Conservation (phyloP, 306 rosid species). For the Malus orientalis region DNA sequence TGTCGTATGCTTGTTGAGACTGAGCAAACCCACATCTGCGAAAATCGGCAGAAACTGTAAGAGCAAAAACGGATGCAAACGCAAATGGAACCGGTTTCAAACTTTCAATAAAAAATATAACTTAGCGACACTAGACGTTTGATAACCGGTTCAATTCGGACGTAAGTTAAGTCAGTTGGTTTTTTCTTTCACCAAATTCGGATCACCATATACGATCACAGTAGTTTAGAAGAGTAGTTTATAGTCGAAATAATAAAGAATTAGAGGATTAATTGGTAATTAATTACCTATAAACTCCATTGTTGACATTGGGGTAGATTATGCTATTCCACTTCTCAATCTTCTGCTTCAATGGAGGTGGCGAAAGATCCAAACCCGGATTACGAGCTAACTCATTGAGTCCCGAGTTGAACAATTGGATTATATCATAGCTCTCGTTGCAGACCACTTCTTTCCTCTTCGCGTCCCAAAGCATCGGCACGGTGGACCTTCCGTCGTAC, state of each 20-base stretch:
- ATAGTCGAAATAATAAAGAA: not conserved
- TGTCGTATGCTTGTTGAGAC: conserved; percentile 75
- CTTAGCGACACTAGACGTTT: not conserved
- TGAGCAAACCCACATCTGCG: conserved; percentile 92
- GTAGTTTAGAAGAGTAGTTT: too few species aligned
- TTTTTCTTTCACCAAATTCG: too few species aligned
- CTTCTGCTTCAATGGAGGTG: conserved; percentile 44
- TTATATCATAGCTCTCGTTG: conserved; percentile 79
- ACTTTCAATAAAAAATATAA: too few species aligned
- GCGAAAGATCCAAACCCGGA: conserved; percentile 63
- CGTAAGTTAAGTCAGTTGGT: fast-evolving
- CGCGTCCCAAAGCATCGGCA: conserved; percentile 75
- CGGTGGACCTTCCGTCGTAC: conserved; percentile 63
- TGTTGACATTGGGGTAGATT: conserved; percentile 76
- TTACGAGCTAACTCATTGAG: conserved; percentile 51
- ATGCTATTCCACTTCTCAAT: conserved; percentile 70
- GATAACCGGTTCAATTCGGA: not conserved
- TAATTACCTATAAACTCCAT: conserved; percentile 77
- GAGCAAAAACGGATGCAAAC: not conserved
- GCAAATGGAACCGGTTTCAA: not conserved
- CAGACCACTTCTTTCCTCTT: conserved; percentile 50
- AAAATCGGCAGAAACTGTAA: not conserved
- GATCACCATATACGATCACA: too few species aligned
- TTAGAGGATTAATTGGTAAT: not conserved
- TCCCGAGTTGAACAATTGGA: conserved; percentile 58